Conservation (phyloP, 306 rosid species). For the Elaeagnus macrophylla region DNA sequence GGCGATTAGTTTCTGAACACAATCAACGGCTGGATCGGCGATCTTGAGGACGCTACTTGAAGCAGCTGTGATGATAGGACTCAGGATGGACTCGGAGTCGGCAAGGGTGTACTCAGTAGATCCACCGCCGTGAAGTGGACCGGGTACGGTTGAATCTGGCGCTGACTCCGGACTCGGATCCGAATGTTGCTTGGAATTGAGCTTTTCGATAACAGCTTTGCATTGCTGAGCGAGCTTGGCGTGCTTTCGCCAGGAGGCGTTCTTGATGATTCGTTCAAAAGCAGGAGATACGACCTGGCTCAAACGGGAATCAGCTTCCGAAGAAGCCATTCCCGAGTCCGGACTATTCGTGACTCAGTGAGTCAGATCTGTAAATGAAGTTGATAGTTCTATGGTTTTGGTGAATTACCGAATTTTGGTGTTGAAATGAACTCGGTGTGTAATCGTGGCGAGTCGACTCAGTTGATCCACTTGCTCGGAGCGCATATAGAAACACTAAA, state of each 20-base stretch:
- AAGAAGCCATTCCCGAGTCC: slow-evolving; percentile 93
- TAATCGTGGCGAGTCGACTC: slow-evolving; percentile 37
- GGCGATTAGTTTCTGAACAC: slow-evolving; percentile 85
- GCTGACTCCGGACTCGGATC: slow-evolving; percentile 24
- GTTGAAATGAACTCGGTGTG: slow-evolving; percentile 8
- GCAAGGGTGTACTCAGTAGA: slow-evolving; percentile 21
- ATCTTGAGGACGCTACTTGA: slow-evolving; percentile 66
- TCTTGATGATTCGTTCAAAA: slow-evolving; percentile 76
- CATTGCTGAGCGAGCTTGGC: slow-evolving; percentile 84
- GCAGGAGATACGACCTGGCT: slow-evolving; percentile 75
- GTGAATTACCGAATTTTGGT: no score
- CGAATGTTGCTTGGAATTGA: slow-evolving; percentile 29
- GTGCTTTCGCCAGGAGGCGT: slow-evolving; percentile 97
- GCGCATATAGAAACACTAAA: slow-evolving; percentile 1
- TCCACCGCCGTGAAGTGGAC: slow-evolving; percentile 81
- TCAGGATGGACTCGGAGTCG: slow-evolving; percentile 72
- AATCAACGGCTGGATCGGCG: slow-evolving; percentile 92
- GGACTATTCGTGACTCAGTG: slow-evolving; percentile 31
- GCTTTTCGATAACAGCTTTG: slow-evolving; percentile 76
- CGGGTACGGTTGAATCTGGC: slow-evolving; percentile 45
- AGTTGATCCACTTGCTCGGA: slow-evolving; percentile 12
- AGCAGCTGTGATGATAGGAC: slow-evolving; percentile 80
- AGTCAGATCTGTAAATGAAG: slow-evolving; percentile 28
- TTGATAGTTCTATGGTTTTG: no score
- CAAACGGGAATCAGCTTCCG: slow-evolving; percentile 99